Percentiles rank a stretch among this genome's conserved stretches.
Conservation (phyloP, 225 moss, liverwort and hornwort genomes). For the Polytrichum commune region DNA sequence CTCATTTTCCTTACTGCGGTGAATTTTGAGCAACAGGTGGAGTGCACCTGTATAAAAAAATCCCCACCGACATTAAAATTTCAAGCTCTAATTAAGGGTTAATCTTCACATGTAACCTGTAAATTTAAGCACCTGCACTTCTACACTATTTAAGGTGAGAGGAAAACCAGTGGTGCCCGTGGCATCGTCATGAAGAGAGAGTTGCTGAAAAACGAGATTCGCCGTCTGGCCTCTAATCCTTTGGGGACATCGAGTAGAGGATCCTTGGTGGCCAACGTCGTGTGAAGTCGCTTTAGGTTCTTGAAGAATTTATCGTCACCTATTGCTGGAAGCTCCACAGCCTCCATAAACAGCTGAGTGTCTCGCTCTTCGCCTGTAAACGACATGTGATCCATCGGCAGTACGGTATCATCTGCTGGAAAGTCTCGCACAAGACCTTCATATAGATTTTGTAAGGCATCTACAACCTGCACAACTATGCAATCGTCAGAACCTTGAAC, state of each 20-base stretch:
- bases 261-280: slow-evolving; percentile 65
- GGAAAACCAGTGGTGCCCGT: slow-evolving; percentile 75
- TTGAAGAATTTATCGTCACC: slow-evolving; percentile 61
- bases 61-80: too few species aligned
- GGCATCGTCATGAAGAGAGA: slow-evolving; percentile 99
- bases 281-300: slow-evolving; percentile 69
- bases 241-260: slow-evolving; percentile 72
- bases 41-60: too few species aligned
- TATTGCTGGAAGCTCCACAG: slow-evolving; percentile 64
- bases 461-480: slow-evolving; percentile 60
- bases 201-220: slow-evolving; percentile 93
- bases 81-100: too few species aligned
- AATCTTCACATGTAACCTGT: too few species aligned
- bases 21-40: too few species aligned
- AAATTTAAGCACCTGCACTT: too few species aligned
- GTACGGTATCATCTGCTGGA: slow-evolving; percentile 28
- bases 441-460: slow-evolving; percentile 78
- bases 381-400: neutral
- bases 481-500: too few species aligned
- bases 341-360: slow-evolving; percentile 65
- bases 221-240: slow-evolving; percentile 77
- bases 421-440: slow-evolving; percentile 73
- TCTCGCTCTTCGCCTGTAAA: slow-evolving; percentile 24
- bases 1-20: too few species aligned
- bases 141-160: slow-evolving; percentile 1